These are phyloP conservation scores for Cavenderia fasciculata DNA, from an alignment of 78 protist genomes.

Conservation along the genomic window DNA sequence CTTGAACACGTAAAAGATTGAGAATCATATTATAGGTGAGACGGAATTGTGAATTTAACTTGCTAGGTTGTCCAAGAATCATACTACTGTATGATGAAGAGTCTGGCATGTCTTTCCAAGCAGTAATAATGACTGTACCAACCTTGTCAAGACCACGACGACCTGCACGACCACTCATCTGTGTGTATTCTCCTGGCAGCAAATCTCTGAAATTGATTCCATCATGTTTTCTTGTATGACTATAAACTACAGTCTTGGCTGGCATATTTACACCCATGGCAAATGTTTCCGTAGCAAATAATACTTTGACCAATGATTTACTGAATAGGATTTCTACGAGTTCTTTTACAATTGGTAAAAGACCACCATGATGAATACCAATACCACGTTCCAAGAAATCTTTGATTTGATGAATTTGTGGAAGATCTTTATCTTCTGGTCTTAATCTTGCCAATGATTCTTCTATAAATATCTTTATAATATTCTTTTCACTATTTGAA, in stretches of 20 bases:
- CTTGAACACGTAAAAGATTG: conserved; percentile 91
- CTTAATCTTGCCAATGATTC: conserved; percentile 72
- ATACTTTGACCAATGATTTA: conserved; percentile 91
- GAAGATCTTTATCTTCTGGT: conserved; percentile 73
- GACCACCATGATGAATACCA: conserved; percentile 98
- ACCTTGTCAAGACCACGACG: conserved; percentile 91
- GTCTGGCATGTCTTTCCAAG: conserved; percentile 76
- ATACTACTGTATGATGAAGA: conserved; percentile 42
- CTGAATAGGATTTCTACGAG: conserved; percentile 95
- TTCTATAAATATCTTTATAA: conserved; percentile 76
- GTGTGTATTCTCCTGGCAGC: conserved; percentile 95
- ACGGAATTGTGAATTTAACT: conserved; percentile 87
- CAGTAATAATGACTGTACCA: conserved; percentile 92
- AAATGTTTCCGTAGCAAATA: conserved; percentile 99
- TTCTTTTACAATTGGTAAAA: conserved; percentile 97
- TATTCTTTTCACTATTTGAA: conserved; percentile 79
- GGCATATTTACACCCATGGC: conserved; percentile 99
- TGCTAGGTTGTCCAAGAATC: conserved; percentile 85
- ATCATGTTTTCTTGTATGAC: conserved; percentile 88
- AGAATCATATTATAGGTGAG: conserved; percentile 96
- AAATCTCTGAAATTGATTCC: conserved; percentile 87
- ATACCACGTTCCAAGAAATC: conserved; percentile 90
- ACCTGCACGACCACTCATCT: conserved; percentile 99
- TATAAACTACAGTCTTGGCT: conserved; percentile 96
- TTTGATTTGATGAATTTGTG: conserved; percentile 85